Conservation (phyloP, 345 rosid genomes). For the Diplotaxis tenuifolia region DNA sequence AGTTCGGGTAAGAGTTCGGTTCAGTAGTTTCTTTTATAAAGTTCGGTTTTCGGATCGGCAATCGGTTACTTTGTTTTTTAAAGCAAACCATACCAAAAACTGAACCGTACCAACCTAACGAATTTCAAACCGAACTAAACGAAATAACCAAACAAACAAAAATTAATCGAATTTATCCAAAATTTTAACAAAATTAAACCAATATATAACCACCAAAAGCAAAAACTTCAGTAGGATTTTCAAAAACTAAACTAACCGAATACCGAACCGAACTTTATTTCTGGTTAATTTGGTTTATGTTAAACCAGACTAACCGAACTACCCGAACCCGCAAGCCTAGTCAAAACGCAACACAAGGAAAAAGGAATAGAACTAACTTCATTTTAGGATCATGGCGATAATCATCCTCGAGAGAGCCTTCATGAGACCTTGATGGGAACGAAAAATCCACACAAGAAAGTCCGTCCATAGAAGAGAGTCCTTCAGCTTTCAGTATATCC, state of each 20-base stretch:
- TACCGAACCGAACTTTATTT: no score
- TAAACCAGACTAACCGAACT: not conserved
- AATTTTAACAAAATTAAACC: not conserved
- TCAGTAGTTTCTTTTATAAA: not conserved
- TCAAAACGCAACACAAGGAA: not conserved
- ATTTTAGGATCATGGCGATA: constrained; percentile 45
- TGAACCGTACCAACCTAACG: no score
- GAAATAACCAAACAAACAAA: not conserved
- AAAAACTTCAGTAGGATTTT: not conserved
- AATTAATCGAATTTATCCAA: no score
- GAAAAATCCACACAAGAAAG: constrained; percentile 75
- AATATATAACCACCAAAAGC: not conserved
- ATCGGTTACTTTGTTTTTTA: not conserved
- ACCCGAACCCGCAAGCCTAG: not conserved
- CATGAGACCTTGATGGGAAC: constrained; percentile 45
- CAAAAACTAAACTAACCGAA: not conserved
- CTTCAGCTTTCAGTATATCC: constrained; percentile 84
- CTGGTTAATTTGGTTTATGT: no score
- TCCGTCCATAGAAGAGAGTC: constrained; percentile 61
- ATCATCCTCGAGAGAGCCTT: constrained; percentile 29
- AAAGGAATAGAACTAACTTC: constrained; percentile 47
- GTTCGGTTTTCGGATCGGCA: not conserved
- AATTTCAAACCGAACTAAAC: not conserved
- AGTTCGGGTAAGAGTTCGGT: not conserved
- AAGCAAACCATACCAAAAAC: not conserved